Conservation (phyloP, 108 stramenopile species). For the Nitzschia putrida region DNA sequence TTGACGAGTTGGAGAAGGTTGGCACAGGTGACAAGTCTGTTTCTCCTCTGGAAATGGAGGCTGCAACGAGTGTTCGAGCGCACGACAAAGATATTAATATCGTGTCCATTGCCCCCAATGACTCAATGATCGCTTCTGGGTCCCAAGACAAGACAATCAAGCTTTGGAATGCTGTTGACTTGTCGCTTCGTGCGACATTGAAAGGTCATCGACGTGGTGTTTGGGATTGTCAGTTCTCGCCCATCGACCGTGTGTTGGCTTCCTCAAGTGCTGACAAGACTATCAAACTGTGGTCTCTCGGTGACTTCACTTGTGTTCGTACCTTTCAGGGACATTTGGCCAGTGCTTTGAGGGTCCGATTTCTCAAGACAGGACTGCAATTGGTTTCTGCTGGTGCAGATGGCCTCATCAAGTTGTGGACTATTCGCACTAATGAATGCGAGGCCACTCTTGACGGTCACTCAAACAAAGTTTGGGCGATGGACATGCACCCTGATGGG, state of each 20-base stretch:
- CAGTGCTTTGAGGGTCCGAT: conserved; percentile 86
- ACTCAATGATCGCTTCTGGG: conserved; percentile 93
- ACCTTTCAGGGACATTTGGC: conserved; percentile 93
- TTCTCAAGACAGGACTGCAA: conserved; percentile 79
- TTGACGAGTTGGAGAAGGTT: conserved; percentile 43
- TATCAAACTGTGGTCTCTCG: conserved; percentile 91
- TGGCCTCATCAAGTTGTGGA: conserved; percentile 95
- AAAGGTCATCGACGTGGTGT: conserved; percentile 96
- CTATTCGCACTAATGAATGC: conserved; percentile 93
- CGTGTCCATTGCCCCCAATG: conserved; percentile 92
- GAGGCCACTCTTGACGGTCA: conserved; percentile 91
- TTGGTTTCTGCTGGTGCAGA: conserved; percentile 91
- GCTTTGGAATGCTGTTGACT: conserved; percentile 84
- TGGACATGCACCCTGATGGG: conserved; percentile 68
- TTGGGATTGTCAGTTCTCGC: conserved; percentile 95
- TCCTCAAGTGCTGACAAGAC: conserved; percentile 93
- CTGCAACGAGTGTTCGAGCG: conserved; percentile 66
- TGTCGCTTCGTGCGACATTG: conserved; percentile 77
- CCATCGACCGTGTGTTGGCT: conserved; percentile 90
- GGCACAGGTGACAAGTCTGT: conserved; percentile 1
- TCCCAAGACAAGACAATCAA: conserved; percentile 94
- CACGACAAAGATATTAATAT: conserved; percentile 96
- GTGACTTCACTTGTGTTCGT: conserved; percentile 88
- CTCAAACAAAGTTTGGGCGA: conserved; percentile 92
- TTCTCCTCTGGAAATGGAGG: conserved; percentile 34